Evolutionary conservation across 2,329 filamentous ascomycete genomes (phyloP).

Genomic region (Myrmaecium sp.): DNA sequence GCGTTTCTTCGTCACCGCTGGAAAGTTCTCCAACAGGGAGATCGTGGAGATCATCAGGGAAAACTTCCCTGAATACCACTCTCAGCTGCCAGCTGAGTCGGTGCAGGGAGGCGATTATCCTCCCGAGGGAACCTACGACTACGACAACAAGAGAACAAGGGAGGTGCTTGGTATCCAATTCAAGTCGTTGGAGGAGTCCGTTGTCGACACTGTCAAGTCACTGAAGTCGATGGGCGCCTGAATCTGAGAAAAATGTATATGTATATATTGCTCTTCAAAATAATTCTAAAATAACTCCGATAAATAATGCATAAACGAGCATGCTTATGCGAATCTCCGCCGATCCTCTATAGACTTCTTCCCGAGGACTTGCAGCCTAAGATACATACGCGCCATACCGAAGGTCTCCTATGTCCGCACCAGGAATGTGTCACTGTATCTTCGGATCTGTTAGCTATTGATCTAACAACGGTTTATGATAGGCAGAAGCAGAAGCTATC

Average conservation of each 20-base stretch:
- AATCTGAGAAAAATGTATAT: too few relatives aligned
- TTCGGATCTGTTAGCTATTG: neutral
- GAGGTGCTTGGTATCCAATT: slow-evolving; percentile 45
- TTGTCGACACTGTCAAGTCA: slow-evolving; percentile 46
- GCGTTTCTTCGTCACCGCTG: slow-evolving; percentile 46
- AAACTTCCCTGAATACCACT: slow-evolving; percentile 36
- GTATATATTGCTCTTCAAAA: too few relatives aligned
- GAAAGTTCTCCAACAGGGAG: slow-evolving; percentile 43
- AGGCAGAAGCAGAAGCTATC: too few relatives aligned
- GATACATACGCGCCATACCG: too few relatives aligned
- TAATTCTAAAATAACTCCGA: too few relatives aligned
- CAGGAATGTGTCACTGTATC: too few relatives aligned
- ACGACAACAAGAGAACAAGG: slow-evolving; percentile 38
- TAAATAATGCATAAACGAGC: too few relatives aligned
- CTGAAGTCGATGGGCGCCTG: slow-evolving; percentile 38
- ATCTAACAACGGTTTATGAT: too few relatives aligned
- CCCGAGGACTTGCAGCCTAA: too few relatives aligned
- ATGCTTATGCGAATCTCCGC: too few relatives aligned
- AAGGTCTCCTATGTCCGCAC: too few relatives aligned
- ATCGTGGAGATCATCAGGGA: slow-evolving; percentile 39
- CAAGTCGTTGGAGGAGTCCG: slow-evolving; percentile 37
- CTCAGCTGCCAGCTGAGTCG: slow-evolving; percentile 27
- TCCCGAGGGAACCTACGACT: slow-evolving; percentile 33
- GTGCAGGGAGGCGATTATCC: slow-evolving; percentile 29
- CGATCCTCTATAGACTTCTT: too few relatives aligned